phyloP scores from a whole-genome alignment of 371 early-diverging fungal genomes.

The Mycotypha africana region DNA sequence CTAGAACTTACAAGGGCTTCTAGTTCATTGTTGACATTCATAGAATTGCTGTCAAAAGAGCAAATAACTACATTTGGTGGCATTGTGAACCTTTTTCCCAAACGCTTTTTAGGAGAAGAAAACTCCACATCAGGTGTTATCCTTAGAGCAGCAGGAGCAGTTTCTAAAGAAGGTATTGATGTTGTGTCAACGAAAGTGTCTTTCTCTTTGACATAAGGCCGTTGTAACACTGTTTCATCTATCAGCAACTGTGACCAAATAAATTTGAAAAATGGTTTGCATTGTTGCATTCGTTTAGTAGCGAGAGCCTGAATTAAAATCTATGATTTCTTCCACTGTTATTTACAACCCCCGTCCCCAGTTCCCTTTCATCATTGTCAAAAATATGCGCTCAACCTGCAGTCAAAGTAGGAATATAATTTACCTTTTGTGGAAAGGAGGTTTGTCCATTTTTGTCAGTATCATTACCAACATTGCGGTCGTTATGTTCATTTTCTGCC shows the following conservation, averaged over 20 bases:
- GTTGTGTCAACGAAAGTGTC: neutral
- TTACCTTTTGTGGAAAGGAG: too few species aligned
- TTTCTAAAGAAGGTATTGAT: neutral
- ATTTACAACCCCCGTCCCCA: too few species aligned
- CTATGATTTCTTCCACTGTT: too few species aligned
- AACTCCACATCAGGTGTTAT: neutral
- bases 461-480: too few species aligned
- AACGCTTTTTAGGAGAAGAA: too few species aligned
- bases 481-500: too few species aligned
- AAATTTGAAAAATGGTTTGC: conserved; percentile 25
- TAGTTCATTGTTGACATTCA: conserved; percentile 25
- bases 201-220: conserved; percentile 5
- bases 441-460: too few species aligned
- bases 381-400: too few species aligned
- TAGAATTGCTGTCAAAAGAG: neutral
- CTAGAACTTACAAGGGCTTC: conserved; percentile 34
- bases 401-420: too few species aligned
- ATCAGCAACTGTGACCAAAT: conserved; percentile 41
- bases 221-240: conserved; percentile 30
- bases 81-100: neutral
- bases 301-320: conserved; percentile 5
- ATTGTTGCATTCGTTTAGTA: conserved; percentile 38
- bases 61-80: neutral
- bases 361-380: too few species aligned
- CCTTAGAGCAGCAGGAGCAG: neutral